These are phyloP conservation scores for Colletotrichum sp. DNA, from an alignment of 2,329 filamentous ascomycete species.

Conservation along the genomic window DNA sequence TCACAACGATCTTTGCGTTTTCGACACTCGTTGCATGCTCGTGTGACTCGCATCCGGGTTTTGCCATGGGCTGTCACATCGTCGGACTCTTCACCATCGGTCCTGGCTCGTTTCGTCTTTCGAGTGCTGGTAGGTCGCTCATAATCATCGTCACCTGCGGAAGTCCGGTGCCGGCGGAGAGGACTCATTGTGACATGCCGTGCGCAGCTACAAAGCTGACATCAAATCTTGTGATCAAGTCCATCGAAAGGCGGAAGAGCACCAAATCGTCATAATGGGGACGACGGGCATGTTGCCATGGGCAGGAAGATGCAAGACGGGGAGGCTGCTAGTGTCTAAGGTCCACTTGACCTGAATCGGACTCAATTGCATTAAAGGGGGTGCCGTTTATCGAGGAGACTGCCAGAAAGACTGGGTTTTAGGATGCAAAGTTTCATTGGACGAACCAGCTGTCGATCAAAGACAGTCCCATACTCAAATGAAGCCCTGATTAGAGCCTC, in stretches of 20 bases:
- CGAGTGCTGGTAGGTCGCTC: background rate
- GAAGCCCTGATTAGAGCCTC: background rate
- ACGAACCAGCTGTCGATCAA: background rate
- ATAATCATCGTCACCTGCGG: background rate
- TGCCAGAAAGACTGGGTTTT: background rate
- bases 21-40: constrained; percentile 3
- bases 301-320: background rate
- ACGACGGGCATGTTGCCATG: background rate
- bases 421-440: background rate
- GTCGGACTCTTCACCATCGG: background rate
- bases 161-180: background rate
- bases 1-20: constrained; percentile 8
- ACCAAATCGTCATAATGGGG: background rate
- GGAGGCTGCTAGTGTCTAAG: background rate
- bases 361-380: background rate
- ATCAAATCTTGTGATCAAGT: background rate
- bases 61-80: background rate
- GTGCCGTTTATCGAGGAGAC: background rate
- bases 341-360: background rate
- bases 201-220: background rate
- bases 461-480: background rate
- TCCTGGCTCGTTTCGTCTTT: background rate
- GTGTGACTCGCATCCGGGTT: background rate
- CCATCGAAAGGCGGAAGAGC: background rate
- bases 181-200: background rate